A percentile compares a stretch with the other conserved stretches of the same genome.
phyloP scores from a whole-genome alignment of 2,329 filamentous ascomycete species.

The Paracorniculantispora psalliotae region DNA sequence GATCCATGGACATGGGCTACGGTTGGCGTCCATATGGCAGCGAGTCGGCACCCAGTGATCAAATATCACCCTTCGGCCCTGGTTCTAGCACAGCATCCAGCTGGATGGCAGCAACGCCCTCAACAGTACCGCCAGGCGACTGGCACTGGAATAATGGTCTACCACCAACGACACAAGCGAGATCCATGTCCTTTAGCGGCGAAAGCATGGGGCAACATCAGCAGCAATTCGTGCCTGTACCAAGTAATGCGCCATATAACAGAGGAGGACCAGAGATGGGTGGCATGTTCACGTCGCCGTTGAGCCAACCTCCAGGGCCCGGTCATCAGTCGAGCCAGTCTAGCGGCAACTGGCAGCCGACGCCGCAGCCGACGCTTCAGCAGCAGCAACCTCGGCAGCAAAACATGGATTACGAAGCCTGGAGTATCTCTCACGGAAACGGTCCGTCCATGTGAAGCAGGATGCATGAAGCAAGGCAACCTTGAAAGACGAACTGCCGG shows the following conservation, averaged over 20 bases:
- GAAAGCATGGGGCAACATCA: background rate
- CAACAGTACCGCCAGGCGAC: background rate
- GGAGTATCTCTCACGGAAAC: background rate
- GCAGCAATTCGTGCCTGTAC: background rate
- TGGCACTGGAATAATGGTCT: background rate
- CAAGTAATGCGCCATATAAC: background rate
- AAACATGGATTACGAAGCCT: background rate
- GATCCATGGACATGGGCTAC: slow-evolving; percentile 4
- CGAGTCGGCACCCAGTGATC: background rate
- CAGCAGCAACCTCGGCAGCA: background rate
- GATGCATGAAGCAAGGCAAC: too few relatives aligned
- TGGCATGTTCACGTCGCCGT: background rate
- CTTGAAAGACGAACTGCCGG: too few relatives aligned
- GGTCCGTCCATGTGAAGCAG: background rate
- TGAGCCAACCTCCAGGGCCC: background rate
- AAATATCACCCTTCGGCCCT: background rate
- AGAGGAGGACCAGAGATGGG: background rate
- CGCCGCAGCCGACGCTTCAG: background rate
- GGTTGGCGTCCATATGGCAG: background rate
- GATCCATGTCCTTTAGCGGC: background rate
- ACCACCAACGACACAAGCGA: background rate
- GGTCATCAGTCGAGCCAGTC: background rate
- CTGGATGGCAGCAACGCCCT: background rate
- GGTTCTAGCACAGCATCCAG: background rate
- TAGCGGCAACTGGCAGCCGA: background rate